Evolutionary conservation across 352 stramenopile genomes (phyloP).

Genomic region (Globisporangium mamillatum): DNA sequence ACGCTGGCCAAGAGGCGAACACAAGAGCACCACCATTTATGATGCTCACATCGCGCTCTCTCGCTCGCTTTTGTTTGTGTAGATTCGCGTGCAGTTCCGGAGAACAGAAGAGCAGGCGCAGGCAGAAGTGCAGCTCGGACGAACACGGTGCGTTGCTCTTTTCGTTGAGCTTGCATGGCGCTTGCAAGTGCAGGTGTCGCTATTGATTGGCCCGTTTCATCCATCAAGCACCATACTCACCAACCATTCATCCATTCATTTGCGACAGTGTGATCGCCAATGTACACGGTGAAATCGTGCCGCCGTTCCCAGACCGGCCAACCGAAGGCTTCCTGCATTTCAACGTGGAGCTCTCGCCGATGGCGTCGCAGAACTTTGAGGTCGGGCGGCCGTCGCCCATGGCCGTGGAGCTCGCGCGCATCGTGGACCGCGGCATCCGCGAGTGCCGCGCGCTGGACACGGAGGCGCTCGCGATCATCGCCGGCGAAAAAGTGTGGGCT

Average conservation of each 20-base stretch:
- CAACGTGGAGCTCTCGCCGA: constrained; percentile 79
- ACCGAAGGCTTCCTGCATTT: constrained; percentile 88
- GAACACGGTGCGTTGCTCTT: constrained; percentile 51
- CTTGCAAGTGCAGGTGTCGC: neutral
- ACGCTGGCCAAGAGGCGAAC: neutral
- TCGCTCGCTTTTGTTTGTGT: neutral
- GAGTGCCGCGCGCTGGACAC: constrained; percentile 92
- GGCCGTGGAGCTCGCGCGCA: constrained; percentile 78
- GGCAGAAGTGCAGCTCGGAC: constrained; percentile 74
- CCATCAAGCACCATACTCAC: neutral
- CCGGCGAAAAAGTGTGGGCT: constrained; percentile 93
- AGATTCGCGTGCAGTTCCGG: constrained; percentile 82
- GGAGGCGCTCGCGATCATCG: constrained; percentile 92
- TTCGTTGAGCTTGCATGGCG: neutral
- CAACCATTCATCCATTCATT: neutral
- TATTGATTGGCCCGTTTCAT: neutral
- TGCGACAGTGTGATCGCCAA: constrained; percentile 66
- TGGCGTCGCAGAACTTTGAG: constrained; percentile 82
- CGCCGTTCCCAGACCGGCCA: constrained; percentile 82
- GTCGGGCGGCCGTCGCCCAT: constrained; percentile 41
- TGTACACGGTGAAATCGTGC: constrained; percentile 81
- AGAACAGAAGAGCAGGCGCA: constrained; percentile 72
- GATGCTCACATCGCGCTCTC: neutral
- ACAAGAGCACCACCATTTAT: neutral
- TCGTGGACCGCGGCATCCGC: constrained; percentile 90